A percentile compares a stretch with the other conserved stretches of the same genome.
Conservation (phyloP, 805 yeast genomes). For the Osmozyma mogii region DNA sequence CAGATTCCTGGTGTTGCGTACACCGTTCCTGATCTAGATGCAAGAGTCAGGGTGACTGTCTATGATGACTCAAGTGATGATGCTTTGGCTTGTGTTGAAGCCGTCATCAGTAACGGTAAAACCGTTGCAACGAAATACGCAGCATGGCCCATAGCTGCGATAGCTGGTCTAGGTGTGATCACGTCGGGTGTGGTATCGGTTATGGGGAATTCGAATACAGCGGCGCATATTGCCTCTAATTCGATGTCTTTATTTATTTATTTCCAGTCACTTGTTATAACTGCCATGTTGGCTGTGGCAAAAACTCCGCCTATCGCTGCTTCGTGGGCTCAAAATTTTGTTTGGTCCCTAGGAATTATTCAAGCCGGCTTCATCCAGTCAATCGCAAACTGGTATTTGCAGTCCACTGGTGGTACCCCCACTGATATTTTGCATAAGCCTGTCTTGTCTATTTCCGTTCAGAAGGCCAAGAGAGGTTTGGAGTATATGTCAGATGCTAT, state of each 20-base stretch:
- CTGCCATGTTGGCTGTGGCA: conserved; percentile 92
- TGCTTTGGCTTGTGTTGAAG: conserved; percentile 87
- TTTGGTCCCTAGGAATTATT: conserved; percentile 93
- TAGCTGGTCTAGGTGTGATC: conserved; percentile 79
- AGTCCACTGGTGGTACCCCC: conserved; percentile 85
- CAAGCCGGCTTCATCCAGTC: conserved; percentile 67
- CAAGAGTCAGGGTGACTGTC: conserved; percentile 70
- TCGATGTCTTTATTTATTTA: conserved; percentile 87
- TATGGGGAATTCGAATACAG: conserved; percentile 83
- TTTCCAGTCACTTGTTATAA: conserved; percentile 87
- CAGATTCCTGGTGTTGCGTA: conserved; percentile 79
- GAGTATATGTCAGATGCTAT: conserved; percentile 6
- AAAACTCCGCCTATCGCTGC: conserved; percentile 94
- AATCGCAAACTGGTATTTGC: conserved; percentile 89
- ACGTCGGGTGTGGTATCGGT: conserved; percentile 84
- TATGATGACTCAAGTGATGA: conserved; percentile 23
- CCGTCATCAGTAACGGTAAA: conserved; percentile 76
- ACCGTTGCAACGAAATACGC: conserved; percentile 80
- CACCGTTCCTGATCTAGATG: conserved; percentile 91
- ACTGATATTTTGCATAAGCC: conserved; percentile 64
- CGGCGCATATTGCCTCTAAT: conserved; percentile 96
- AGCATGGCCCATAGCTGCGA: conserved; percentile 92
- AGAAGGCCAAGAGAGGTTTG: conserved; percentile 27
- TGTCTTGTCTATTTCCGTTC: conserved; percentile 79
- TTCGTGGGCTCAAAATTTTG: conserved; percentile 95